Base-by-base conservation (phyloP, 352 stramenopile genomes). In the Phytophthora agathidicida region DNA sequence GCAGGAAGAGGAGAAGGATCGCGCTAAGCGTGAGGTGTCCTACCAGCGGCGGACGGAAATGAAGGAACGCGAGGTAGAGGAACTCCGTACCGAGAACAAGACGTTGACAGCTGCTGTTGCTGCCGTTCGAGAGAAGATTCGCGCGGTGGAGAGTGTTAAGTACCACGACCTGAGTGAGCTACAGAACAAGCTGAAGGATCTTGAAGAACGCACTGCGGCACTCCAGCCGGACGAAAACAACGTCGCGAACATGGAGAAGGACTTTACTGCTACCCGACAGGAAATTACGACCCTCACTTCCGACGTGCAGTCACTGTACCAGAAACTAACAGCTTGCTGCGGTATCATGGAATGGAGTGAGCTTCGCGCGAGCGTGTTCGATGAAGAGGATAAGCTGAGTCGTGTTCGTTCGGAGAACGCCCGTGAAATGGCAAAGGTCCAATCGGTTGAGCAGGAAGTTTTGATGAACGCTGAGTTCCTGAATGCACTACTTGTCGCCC, bases 381-480 rank as follows among this genome's bases (percentile, higher is more conserved):
- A 65, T 8, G 55, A 76, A 33, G 79, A 91, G 19, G 64, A 68
- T 10, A 83, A 75, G 23, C 56, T 86, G 10, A 65, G 61, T 11
- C 64, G 67, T 3, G 53, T 78, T 3, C 64, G 59, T 3, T 38
- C 62, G 6, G 69, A 83, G 19, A 68, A 66, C 17, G 47, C 52
- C 1, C 65, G 66, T 33, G 74, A 86, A 33, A 43, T 77, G 7
- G 45, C 64, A 11, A 75, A 72, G 65, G 41, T 83, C 7, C 46
- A 75, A 33, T 80, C 58, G 5, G 67, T 68, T 3, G 79, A 91
- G 46, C 68, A 87, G 22, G 63, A 87, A 28, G 61, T 91, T 2
- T 35, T 91, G 53, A 68, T 75, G 30, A 87, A 88, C 42, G 65
- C 75, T 14, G 78, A 89, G 42, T 91, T 88, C 37, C 23, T 91